Conservation (phyloP, 2,329 filamentous ascomycete genomes). For the Lomentospora prolificans region DNA sequence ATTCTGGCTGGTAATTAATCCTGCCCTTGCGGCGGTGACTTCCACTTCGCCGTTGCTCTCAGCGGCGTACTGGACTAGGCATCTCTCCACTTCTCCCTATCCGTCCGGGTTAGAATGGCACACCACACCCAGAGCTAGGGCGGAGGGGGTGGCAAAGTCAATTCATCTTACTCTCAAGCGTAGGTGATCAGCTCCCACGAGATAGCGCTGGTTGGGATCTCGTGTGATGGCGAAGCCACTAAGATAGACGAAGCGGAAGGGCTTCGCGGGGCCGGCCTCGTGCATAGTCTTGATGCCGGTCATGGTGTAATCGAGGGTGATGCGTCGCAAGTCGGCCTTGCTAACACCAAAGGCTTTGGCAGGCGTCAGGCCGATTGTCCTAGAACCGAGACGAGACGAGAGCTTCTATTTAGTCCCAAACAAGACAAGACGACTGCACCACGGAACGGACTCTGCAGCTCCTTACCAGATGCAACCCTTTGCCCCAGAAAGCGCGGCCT, state of each 20-base stretch:
- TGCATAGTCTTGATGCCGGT: slow-evolving; percentile 24
- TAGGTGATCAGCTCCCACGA: slow-evolving; percentile 27
- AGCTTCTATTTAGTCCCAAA: not conserved
- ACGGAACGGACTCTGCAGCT: too few relatives aligned
- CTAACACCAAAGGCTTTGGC: slow-evolving; percentile 19
- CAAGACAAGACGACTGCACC: too few relatives aligned
- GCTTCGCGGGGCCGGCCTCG: slow-evolving; percentile 16
- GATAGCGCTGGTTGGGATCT: slow-evolving; percentile 33
- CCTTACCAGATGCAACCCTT: slow-evolving; percentile 33
- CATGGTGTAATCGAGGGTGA: slow-evolving; percentile 28
- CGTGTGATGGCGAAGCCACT: slow-evolving; percentile 34
- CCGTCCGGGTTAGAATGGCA: too few relatives aligned
- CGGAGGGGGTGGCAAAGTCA: too few relatives aligned
- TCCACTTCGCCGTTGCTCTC: slow-evolving; percentile 27
- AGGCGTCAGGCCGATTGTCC: slow-evolving; percentile 34
- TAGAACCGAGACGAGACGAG: not conserved
- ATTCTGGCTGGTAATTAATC: slow-evolving; percentile 23
- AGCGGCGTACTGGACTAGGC: slow-evolving; percentile 29
- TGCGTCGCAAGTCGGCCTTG: slow-evolving; percentile 25
- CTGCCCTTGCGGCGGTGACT: slow-evolving; percentile 29
- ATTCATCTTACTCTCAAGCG: slow-evolving; percentile 35
- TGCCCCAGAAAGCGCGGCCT: slow-evolving; percentile 28
- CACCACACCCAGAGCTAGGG: too few relatives aligned
- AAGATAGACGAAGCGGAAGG: slow-evolving; percentile 38
- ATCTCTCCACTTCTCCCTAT: slow-evolving; percentile 37